phyloP scores from a whole-genome alignment of 305 asterid species.

The Nicotiana rustica region DNA sequence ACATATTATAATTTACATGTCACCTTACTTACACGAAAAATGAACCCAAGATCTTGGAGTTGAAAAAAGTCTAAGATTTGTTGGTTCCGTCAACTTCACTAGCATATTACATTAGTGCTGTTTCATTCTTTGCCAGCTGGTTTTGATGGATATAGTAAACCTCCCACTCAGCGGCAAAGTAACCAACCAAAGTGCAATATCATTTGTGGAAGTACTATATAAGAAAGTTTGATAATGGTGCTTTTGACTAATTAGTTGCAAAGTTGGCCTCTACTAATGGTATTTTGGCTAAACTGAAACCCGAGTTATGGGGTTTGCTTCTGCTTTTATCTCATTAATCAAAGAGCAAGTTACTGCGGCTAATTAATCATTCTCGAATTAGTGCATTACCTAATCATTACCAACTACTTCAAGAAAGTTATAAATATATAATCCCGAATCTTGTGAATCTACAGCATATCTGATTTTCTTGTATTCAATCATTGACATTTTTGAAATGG shows the following conservation, averaged over 20 bases:
- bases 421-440: not conserved
- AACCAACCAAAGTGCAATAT: not conserved
- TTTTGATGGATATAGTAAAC: slow-evolving; percentile 17
- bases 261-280: not conserved
- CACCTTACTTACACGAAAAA: not conserved
- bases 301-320: not conserved
- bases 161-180: slow-evolving; percentile 24
- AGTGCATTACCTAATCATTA: slow-evolving; percentile 48
- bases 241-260: slow-evolving; percentile 33
- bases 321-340: not conserved
- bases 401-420: slow-evolving; percentile 38
- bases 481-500: slow-evolving; percentile 14
- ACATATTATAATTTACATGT: not conserved
- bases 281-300: slow-evolving; percentile 21
- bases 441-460: slow-evolving; percentile 23
- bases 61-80: not conserved
- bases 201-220: slow-evolving; percentile 1
- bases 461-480: slow-evolving; percentile 27
- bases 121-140: slow-evolving; percentile 15
- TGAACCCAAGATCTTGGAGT: not conserved
- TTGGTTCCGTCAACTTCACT: not conserved
- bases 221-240: slow-evolving; percentile 35
- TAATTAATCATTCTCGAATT: slow-evolving; percentile 44
- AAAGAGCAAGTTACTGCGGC: slow-evolving; percentile 19
- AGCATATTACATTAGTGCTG: not conserved